phyloP scores from a whole-genome alignment of 768 basidiomycete genomes.

The Trametes maxima region DNA sequence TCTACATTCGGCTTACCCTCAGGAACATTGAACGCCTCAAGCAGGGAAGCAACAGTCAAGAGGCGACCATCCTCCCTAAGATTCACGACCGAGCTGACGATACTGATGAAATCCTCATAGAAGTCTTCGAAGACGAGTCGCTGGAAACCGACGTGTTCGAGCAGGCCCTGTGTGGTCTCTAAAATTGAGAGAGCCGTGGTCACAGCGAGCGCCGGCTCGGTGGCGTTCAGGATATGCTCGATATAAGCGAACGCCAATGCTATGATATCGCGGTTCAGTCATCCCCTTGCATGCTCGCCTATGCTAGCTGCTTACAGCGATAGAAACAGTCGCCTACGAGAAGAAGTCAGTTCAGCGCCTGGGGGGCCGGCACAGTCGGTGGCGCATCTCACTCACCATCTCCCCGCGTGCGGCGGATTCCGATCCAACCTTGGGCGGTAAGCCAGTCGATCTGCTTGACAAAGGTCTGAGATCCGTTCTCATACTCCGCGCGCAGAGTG shows the following conservation, averaged over 20 bases:
- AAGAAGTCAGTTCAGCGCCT: background rate
- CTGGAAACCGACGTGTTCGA: conserved; percentile 66
- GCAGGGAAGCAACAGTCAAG: conserved; percentile 42
- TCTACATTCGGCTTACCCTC: conserved; percentile 41
- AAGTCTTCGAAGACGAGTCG: conserved; percentile 74
- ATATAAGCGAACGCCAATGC: conserved; percentile 85
- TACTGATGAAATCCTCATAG: conserved; percentile 57
- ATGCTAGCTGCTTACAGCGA: conserved; percentile 56
- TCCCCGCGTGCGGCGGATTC: conserved; percentile 74
- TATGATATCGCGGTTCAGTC: conserved; percentile 32
- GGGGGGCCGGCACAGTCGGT: background rate
- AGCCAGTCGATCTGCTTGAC: conserved; percentile 78
- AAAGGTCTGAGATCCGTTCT: conserved; percentile 58
- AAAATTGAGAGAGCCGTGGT: conserved; percentile 54
- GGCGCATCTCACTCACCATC: conserved; percentile 45
- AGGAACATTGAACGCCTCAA: conserved; percentile 56
- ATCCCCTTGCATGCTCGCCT: background rate
- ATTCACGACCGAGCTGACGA: conserved; percentile 50
- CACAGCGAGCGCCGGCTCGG: conserved; percentile 49
- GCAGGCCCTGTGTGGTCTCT: conserved; percentile 47
- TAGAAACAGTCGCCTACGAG: conserved; percentile 85
- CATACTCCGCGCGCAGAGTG: conserved; percentile 66
- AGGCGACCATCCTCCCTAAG: conserved; percentile 38
- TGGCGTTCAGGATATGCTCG: conserved; percentile 59
- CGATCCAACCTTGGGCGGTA: conserved; percentile 58